phyloP scores from a whole-genome alignment of 2,329 filamentous ascomycete species.

The Scytalidium lignicola region DNA sequence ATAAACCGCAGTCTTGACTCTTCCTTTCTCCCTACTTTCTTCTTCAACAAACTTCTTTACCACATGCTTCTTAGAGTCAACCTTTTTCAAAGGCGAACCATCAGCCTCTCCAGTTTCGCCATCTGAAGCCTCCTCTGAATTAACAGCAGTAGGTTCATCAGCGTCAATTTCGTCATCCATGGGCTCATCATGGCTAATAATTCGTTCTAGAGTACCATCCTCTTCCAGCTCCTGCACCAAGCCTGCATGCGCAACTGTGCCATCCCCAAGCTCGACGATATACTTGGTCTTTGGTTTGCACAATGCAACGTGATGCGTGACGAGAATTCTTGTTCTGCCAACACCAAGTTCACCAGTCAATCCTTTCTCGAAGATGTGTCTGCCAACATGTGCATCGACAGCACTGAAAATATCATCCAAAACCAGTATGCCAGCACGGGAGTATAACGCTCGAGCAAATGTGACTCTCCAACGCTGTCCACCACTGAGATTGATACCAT shows the following conservation, averaged over 20 bases:
- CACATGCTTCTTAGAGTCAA: constrained; percentile 39
- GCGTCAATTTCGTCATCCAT: constrained; percentile 42
- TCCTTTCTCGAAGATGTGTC: constrained; percentile 73
- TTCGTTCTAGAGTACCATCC: constrained; percentile 50
- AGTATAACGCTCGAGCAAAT: constrained; percentile 75
- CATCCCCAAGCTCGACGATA: constrained; percentile 67
- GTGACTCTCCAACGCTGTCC: constrained; percentile 81
- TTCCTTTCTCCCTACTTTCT: constrained; percentile 65
- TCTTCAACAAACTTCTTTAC: constrained; percentile 72
- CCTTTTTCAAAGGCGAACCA: constrained; percentile 44
- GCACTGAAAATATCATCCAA: constrained; percentile 81
- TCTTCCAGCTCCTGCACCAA: constrained; percentile 58
- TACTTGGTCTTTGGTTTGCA: constrained; percentile 68
- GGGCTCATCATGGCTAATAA: constrained; percentile 51
- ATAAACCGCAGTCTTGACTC: constrained; percentile 65
- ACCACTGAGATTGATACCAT: constrained; percentile 78
- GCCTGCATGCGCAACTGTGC: constrained; percentile 59
- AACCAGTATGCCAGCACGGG: constrained; percentile 68
- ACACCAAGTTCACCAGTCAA: constrained; percentile 64
- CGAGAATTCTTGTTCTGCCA: constrained; percentile 69
- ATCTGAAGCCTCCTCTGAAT: constrained; percentile 46
- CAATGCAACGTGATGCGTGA: constrained; percentile 74
- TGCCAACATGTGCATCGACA: constrained; percentile 75
- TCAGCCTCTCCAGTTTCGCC: constrained; percentile 28
- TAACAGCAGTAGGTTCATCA: constrained; percentile 46